phyloP scores from a whole-genome alignment of 768 basidiomycete species.

The Xerocomus potaroensis region DNA sequence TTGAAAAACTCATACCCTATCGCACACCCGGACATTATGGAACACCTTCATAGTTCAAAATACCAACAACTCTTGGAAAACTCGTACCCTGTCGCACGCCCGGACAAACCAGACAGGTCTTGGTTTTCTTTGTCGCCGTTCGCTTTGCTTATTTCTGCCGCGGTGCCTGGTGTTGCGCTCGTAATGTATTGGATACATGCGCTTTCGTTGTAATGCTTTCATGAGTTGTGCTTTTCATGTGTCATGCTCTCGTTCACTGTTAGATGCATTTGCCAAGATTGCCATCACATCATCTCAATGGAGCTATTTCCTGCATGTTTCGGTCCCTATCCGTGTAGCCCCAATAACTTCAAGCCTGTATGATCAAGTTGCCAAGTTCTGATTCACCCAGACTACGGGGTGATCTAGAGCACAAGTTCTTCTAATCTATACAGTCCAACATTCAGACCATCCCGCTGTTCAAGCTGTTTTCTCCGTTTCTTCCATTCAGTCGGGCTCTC shows the following conservation, averaged over 20 bases:
- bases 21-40: slow-evolving; percentile 6
- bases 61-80: slow-evolving; percentile 31
- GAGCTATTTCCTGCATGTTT: background rate
- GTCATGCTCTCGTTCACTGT: background rate
- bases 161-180: background rate
- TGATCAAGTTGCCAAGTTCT: no score
- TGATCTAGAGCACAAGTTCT: slow-evolving; percentile 51
- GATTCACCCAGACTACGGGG: no score
- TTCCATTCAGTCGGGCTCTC: slow-evolving; percentile 43
- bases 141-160: background rate
- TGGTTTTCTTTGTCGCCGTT: background rate
- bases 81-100: slow-evolving; percentile 17
- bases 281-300: no score
- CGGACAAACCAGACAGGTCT: no score
- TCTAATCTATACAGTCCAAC: slow-evolving; percentile 72
- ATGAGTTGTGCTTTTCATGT: background rate
- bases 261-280: no score
- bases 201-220: background rate
- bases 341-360: no score
- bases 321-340: background rate
- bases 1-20: slow-evolving; percentile 30
- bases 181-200: background rate
- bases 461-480: slow-evolving; percentile 49
- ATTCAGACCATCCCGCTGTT: slow-evolving; percentile 47
- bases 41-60: slow-evolving; percentile 20